Conservation (phyloP, 345 rosid species). For the Moricandia moricandioides region DNA sequence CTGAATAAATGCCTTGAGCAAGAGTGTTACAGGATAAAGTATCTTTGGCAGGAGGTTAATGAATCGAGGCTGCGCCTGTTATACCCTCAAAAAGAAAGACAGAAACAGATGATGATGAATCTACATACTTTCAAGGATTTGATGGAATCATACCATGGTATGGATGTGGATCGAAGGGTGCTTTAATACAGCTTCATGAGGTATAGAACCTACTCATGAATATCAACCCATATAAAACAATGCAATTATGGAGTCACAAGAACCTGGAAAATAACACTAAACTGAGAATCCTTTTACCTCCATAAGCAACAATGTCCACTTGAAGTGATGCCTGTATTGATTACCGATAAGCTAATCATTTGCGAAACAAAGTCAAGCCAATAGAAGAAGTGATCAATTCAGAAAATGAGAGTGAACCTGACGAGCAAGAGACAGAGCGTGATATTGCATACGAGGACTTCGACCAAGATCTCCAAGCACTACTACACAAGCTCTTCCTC, state of each 20-base stretch:
- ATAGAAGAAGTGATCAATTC: background rate
- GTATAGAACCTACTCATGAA: slow-evolving; percentile 64
- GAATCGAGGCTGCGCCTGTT: slow-evolving; percentile 61
- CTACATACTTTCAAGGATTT: background rate
- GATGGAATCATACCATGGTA: slow-evolving; percentile 56
- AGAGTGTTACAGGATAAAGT: slow-evolving; percentile 58
- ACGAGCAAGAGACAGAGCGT: slow-evolving; percentile 90
- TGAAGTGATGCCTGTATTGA: slow-evolving; percentile 63
- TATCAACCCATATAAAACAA: background rate
- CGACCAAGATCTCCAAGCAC: slow-evolving; percentile 96
- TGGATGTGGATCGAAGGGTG: slow-evolving; percentile 76
- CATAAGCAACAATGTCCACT: slow-evolving; percentile 90
- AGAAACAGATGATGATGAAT: background rate
- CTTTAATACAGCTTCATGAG: slow-evolving; percentile 64
- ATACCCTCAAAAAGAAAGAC: background rate
- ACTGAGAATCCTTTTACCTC: slow-evolving; percentile 49
- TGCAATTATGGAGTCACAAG: background rate
- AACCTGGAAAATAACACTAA: background rate
- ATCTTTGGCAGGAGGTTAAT: slow-evolving; percentile 55
- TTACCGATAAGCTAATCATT: background rate
- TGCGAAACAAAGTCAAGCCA: background rate
- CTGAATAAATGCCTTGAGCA: slow-evolving; percentile 80
- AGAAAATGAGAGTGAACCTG: slow-evolving; percentile 49
- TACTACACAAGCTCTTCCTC: slow-evolving; percentile 90
- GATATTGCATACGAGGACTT: slow-evolving; percentile 98